Percentiles rank a stretch among this genome's conserved stretches.
These are phyloP conservation scores for Tulasnella sp. DNA, from an alignment of 768 basidiomycete genomes.

Conservation along the genomic window DNA sequence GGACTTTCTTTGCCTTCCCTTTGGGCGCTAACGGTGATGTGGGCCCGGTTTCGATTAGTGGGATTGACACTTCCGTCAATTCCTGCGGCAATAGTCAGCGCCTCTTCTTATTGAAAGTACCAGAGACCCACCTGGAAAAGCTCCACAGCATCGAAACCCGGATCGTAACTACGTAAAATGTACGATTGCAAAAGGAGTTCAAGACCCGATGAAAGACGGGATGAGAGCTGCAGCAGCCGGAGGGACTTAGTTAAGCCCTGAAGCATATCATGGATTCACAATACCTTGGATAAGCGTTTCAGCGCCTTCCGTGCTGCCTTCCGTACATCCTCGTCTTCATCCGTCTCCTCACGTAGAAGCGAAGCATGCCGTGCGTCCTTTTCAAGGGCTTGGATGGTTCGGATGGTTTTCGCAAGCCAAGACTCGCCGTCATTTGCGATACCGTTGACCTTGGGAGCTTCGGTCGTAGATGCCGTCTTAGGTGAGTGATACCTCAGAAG, in stretches of 20 bases:
- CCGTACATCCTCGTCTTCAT: slow-evolving; percentile 51
- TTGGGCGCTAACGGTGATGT: background rate
- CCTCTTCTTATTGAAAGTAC: background rate
- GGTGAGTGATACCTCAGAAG: slow-evolving; percentile 39
- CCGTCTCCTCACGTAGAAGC: slow-evolving; percentile 31
- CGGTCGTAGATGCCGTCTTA: background rate
- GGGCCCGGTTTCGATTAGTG: background rate
- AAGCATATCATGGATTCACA: background rate
- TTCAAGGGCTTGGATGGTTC: slow-evolving; percentile 46
- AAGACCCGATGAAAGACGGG: background rate
- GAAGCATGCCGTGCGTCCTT: slow-evolving; percentile 66
- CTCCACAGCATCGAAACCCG: slow-evolving; percentile 50
- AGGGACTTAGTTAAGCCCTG: background rate
- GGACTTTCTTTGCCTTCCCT: slow-evolving; percentile 31
- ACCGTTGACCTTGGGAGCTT: background rate
- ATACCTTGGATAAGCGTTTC: slow-evolving; percentile 36
- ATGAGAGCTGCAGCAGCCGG: background rate
- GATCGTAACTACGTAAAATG: slow-evolving; percentile 68
- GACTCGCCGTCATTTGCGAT: slow-evolving; percentile 56
- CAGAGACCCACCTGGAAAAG: background rate
- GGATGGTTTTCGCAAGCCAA: slow-evolving; percentile 69
- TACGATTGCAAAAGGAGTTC: slow-evolving; percentile 66
- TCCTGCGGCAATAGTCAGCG: background rate
- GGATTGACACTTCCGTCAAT: background rate
- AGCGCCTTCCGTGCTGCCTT: slow-evolving; percentile 43